Percentiles rank a stretch among this genome's conserved stretches.
phyloP scores from a whole-genome alignment of 1,284 basidiomycete genomes.

The Trametes versicolor region DNA sequence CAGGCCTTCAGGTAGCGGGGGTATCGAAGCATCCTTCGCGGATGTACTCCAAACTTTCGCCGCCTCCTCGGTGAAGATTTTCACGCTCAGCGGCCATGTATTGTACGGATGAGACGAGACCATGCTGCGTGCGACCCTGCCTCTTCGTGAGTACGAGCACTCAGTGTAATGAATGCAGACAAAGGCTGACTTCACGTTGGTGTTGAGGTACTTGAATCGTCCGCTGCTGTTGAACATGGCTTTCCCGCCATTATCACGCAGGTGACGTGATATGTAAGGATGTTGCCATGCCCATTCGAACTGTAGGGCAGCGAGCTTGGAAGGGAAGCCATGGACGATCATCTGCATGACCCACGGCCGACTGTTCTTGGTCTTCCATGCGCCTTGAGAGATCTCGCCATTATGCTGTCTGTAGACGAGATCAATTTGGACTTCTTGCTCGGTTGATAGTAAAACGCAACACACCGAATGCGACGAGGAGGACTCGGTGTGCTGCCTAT shows the following conservation, averaged over 20 bases:
- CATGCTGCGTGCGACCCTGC: constrained; percentile 62
- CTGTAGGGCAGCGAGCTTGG: constrained; percentile 84
- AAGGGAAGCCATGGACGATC: constrained; percentile 90
- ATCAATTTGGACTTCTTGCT: neutral
- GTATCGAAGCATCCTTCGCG: constrained; percentile 28
- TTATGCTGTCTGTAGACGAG: constrained; percentile 77
- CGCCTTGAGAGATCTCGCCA: constrained; percentile 81
- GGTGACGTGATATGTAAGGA: constrained; percentile 65
- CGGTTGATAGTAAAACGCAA: neutral
- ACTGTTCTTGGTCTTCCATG: constrained; percentile 73
- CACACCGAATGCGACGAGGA: constrained; percentile 71
- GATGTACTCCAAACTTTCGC: constrained; percentile 58
- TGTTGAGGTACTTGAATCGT: constrained; percentile 49
- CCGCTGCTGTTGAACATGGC: constrained; percentile 47
- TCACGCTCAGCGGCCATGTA: constrained; percentile 73
- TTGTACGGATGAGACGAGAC: constrained; percentile 65
- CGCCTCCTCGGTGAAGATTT: constrained; percentile 72
- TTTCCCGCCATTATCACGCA: constrained; percentile 55
- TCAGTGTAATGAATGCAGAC: neutral
- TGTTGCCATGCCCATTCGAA: constrained; percentile 97
- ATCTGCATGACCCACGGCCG: constrained; percentile 93
- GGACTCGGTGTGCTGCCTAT: constrained; percentile 89
- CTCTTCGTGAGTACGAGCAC: neutral
- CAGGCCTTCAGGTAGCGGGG: constrained; percentile 60
- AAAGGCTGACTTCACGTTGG: constrained; percentile 57